These are phyloP conservation scores for Gymnopus androsaceus DNA, from an alignment of 1,284 basidiomycete species.

Conservation along the genomic window DNA sequence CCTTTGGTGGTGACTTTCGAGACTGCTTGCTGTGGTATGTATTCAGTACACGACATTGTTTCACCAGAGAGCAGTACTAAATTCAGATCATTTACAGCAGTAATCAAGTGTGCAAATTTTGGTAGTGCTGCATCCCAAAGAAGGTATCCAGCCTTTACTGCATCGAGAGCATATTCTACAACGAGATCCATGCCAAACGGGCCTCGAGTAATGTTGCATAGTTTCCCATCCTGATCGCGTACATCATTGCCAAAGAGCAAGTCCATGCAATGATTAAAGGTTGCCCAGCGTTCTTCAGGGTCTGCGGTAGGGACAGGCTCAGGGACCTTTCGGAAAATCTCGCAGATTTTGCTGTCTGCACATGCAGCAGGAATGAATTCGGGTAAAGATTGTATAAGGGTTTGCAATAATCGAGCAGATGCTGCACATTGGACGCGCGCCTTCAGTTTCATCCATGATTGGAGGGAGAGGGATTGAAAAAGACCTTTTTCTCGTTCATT, in stretches of 20 bases:
- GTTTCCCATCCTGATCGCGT: background rate
- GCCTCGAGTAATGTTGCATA: slow-evolving; percentile 5
- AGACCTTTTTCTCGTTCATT: no score
- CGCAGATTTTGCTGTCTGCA: background rate
- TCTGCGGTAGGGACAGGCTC: no score
- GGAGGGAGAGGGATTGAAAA: no score
- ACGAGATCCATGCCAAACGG: slow-evolving; percentile 9
- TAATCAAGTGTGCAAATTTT: slow-evolving; percentile 5
- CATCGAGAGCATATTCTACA: slow-evolving; percentile 1
- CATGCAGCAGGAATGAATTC: background rate
- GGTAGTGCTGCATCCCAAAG: slow-evolving; percentile 8
- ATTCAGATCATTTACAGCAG: background rate
- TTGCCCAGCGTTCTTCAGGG: background rate
- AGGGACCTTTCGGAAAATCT: background rate
- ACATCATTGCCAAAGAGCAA: slow-evolving; percentile 8
- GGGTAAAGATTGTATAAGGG: no score
- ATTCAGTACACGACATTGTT: slow-evolving; percentile 1
- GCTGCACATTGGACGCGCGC: no score
- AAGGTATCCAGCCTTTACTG: slow-evolving; percentile 6
- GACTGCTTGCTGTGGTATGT: no score
- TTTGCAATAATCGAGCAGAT: no score
- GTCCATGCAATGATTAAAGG: slow-evolving; percentile 6
- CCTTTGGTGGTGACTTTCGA: no score
- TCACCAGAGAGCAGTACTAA: no score
- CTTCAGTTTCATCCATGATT: no score